Base-by-base conservation (phyloP, 106 monocot genomes). In the Dendrobium nobile region DNA sequence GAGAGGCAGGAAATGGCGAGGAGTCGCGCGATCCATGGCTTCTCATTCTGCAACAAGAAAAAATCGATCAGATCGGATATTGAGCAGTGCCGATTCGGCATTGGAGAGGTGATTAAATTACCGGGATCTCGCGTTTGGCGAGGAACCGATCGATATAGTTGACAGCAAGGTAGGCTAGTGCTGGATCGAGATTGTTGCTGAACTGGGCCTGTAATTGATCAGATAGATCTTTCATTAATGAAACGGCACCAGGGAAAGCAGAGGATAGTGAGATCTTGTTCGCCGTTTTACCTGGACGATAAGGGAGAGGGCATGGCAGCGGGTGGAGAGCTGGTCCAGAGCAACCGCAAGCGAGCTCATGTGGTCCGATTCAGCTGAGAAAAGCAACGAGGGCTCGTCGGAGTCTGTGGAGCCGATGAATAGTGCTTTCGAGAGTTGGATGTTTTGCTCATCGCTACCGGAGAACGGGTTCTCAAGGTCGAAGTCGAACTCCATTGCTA, bases 111-210 rank as follows among this genome's bases (percentile, higher is more conserved):
- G 7, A 75, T 18, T 33, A 24, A 20, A 78, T 79, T 81, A 93
- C 93, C 77, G 91, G 89, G 58, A 89, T 89, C 67, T 85, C 78
- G 43, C 83, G 75, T 56, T 83, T 82, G 61, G 90, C 90, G 24
- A 97, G 92, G 86, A 88, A 97, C 0, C 97, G 94, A 83, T 97
- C 92, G 59, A 91, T 65, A 82, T 97, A 97, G 85, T 92, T 97
- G 75, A 86, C 77, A 41, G 97, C 97, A 7, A 97, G 92, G 84
- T 92, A 97, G 51, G 83, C 80, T 61, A 94, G 76, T 41, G 80
- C 82, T 5, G 92, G 90, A 79, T 91, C 92, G 65, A 90, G 80
- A 82, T 80, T 82, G 80, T 77, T 81, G 54, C 80, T 18, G 67
- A 78, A 88, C 88, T 85, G 90, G 44, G 82, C 87, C 93, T 91